Evolutionary conservation across 306 rosid genomes (phyloP).

Genomic region (Rosa multiflora): DNA sequence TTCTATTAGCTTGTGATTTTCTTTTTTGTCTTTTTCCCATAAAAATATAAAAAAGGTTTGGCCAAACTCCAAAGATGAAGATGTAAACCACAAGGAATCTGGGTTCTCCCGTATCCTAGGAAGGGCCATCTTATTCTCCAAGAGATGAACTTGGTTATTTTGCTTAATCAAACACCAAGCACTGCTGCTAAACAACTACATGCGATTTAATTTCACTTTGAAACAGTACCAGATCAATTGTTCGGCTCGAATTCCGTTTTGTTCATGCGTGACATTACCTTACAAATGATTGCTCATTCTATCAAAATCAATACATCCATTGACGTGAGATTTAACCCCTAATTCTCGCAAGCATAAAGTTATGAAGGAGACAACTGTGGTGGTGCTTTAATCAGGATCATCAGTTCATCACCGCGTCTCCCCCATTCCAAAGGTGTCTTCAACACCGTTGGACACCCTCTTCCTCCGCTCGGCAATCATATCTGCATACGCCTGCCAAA

Average conservation of each 20-base stretch:
- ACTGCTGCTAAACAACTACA: not conserved
- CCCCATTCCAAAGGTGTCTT: slow-evolving; percentile 75
- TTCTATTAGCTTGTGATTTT: not conserved
- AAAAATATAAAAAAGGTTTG: not conserved
- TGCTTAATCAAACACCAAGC: not conserved
- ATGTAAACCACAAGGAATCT: not conserved
- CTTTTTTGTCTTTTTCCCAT: not conserved
- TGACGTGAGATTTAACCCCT: not conserved
- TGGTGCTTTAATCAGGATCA: slow-evolving; percentile 7
- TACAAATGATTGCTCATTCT: no score
- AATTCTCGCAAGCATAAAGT: not conserved
- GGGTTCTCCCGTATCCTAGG: not conserved
- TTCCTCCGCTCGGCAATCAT: slow-evolving; percentile 83
- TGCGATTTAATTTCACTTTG: not conserved
- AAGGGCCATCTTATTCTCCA: not conserved
- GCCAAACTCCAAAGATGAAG: not conserved
- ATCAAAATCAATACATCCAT: not conserved
- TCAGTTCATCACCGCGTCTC: slow-evolving; percentile 34
- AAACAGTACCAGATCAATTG: not conserved
- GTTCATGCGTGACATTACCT: not conserved
- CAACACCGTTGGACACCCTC: slow-evolving; percentile 66
- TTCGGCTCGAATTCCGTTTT: not conserved
- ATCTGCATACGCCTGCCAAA: slow-evolving; percentile 62
- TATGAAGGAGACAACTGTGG: not conserved
- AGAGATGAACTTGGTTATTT: not conserved